These are phyloP conservation scores for Rasamsonia emersonii DNA, from an alignment of 2,329 filamentous ascomycete genomes.

Conservation along the genomic window DNA sequence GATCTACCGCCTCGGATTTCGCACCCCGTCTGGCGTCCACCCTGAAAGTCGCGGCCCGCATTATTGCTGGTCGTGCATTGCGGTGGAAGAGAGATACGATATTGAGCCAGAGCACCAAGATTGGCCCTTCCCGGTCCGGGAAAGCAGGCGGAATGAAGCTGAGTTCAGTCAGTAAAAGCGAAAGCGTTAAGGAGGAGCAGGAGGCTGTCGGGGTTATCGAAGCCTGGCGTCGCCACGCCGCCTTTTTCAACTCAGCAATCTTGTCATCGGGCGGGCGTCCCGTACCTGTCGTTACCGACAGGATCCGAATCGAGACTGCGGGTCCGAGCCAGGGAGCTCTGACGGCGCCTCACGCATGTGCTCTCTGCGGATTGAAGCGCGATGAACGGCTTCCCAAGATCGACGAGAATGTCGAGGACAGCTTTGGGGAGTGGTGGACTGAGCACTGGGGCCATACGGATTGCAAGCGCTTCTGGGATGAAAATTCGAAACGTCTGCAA, in stretches of 20 bases:
- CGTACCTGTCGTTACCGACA: constrained; percentile 64
- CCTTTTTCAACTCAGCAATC: constrained; percentile 59
- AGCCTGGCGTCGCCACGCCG: constrained; percentile 67
- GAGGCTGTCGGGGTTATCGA: constrained; percentile 70
- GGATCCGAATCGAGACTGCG: constrained; percentile 58
- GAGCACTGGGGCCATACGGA: constrained; percentile 76
- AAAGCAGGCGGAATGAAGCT: constrained; percentile 84
- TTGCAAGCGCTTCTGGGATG: constrained; percentile 78
- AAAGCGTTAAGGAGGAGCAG: constrained; percentile 73
- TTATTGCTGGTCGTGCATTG: constrained; percentile 74
- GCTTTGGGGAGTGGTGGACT: constrained; percentile 94
- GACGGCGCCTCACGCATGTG: constrained; percentile 65
- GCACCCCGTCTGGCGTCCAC: constrained; percentile 20
- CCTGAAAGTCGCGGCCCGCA: constrained; percentile 57
- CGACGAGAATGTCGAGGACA: constrained; percentile 72
- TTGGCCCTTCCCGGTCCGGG: constrained; percentile 62
- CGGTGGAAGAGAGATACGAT: constrained; percentile 88
- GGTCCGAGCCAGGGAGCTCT: constrained; percentile 57
- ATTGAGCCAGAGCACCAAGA: constrained; percentile 79
- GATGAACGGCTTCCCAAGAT: constrained; percentile 73
- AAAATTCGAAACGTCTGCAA: constrained; percentile 61
- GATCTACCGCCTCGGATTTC: constrained; percentile 16
- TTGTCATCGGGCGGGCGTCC: constrained; percentile 28
- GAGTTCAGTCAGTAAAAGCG: constrained; percentile 71
- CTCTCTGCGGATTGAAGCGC: constrained; percentile 78